A percentile compares a stretch with the other conserved stretches of the same genome.
Conservation (phyloP, 129 eudicot species). For the Kitagawia praeruptora region DNA sequence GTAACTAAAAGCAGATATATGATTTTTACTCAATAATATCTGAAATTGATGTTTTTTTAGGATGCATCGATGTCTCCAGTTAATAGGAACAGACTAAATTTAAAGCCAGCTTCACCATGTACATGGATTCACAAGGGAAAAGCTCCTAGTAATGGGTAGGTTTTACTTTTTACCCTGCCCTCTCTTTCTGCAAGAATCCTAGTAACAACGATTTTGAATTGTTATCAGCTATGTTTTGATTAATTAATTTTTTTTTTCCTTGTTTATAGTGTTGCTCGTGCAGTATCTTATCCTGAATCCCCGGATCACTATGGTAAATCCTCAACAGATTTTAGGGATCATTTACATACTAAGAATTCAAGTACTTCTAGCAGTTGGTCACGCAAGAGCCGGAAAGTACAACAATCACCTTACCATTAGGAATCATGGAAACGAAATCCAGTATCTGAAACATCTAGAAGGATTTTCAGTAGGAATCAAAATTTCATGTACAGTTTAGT, state of each 20-base stretch:
- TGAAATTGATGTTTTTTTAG: conserved; percentile 25
- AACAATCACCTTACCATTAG: neutral
- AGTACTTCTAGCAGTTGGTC: conserved; percentile 7
- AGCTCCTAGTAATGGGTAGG: conserved; percentile 32
- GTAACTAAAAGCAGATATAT: neutral
- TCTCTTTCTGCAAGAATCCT: neutral
- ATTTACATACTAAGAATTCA: conserved; percentile 7
- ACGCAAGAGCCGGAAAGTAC: conserved; percentile 13
- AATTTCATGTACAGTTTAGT: conserved; percentile 2
- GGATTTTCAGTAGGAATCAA: neutral
- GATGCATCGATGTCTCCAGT: conserved; percentile 27
- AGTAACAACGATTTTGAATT: neutral
- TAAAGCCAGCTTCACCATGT: conserved; percentile 27
- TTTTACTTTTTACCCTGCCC: neutral
- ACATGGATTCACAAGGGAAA: conserved; percentile 26
- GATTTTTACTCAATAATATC: neutral
- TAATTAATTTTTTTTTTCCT: neutral
- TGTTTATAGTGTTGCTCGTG: conserved; percentile 34
- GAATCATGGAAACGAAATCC: conserved; percentile 25
- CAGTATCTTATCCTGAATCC: conserved; percentile 25
- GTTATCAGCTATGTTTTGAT: neutral
- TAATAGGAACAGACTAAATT: conserved; percentile 18
- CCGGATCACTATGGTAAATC: conserved; percentile 28
- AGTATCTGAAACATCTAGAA: neutral
- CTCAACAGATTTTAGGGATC: conserved; percentile 23